phyloP scores from a whole-genome alignment of 768 basidiomycete species.

The Coprinellus micaceus region DNA sequence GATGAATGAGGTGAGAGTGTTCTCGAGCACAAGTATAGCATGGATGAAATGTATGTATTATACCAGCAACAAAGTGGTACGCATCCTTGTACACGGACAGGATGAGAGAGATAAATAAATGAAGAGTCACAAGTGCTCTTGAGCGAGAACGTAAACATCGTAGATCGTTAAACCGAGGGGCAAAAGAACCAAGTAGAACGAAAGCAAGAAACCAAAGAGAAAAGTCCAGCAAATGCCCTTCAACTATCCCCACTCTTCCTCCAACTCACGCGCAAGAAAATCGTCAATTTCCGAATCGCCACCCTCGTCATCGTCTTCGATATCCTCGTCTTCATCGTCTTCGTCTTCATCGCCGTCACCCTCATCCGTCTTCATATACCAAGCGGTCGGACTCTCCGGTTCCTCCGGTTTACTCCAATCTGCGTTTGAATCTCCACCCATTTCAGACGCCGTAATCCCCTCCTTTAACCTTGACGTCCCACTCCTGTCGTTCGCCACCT shows the following conservation, averaged over 20 bases:
- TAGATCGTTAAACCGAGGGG: background rate
- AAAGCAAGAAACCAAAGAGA: conserved; percentile 10
- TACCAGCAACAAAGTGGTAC: background rate
- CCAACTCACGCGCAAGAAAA: conserved; percentile 76
- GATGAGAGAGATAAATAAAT: background rate
- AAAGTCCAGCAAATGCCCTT: conserved; percentile 38
- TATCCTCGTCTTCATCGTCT: conserved; percentile 37
- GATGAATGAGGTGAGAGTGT: background rate
- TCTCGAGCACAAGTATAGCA: too few species aligned
- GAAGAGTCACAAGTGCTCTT: too few species aligned
- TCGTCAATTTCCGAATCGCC: conserved; percentile 63
- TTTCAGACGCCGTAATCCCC: conserved; percentile 48
- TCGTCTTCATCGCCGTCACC: too few species aligned
- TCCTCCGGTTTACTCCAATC: conserved; percentile 15
- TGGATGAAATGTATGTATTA: background rate
- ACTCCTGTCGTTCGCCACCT: conserved; percentile 59
- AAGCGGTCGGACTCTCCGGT: too few species aligned
- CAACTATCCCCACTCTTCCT: conserved; percentile 75
- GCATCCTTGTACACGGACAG: background rate
- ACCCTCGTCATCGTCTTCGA: conserved; percentile 46
- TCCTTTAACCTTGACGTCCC: conserved; percentile 70
- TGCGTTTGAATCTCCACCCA: too few species aligned
- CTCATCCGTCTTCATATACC: conserved; percentile 13
- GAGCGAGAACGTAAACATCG: background rate
- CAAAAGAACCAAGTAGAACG: conserved; percentile 3